Percentiles rank a stretch among this genome's conserved stretches.
These are phyloP conservation scores for Myriosclerotinia duriaeana DNA, from an alignment of 2,329 filamentous ascomycete species.

Conservation along the genomic window DNA sequence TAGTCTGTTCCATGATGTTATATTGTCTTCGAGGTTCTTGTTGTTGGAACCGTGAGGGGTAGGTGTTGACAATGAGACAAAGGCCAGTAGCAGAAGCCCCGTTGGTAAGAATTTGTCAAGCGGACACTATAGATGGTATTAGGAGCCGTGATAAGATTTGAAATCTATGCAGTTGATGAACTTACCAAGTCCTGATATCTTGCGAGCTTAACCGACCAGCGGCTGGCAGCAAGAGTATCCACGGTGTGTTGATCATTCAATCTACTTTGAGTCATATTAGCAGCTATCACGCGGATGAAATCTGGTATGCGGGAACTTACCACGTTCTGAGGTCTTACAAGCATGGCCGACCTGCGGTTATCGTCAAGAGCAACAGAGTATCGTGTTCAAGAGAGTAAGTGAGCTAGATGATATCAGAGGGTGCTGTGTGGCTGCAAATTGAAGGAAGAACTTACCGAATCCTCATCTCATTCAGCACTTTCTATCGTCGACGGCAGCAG, in stretches of 20 bases:
- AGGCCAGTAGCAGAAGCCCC: background rate
- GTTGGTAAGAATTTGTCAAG: background rate
- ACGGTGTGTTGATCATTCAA: rapidly evolving
- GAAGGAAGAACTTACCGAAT: background rate
- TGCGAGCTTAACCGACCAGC: background rate
- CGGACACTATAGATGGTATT: background rate
- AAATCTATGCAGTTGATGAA: background rate
- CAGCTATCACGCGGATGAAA: background rate
- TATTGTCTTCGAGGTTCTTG: background rate
- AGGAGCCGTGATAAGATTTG: background rate
- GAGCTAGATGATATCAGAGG: background rate
- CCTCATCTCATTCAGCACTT: background rate
- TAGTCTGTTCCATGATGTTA: background rate
- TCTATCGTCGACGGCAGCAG: background rate
- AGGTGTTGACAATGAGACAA: too few relatives aligned
- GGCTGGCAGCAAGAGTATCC: background rate
- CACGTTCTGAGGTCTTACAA: background rate
- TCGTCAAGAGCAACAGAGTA: background rate
- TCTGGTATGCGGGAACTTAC: background rate
- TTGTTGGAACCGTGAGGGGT: background rate
- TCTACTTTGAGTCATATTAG: background rate
- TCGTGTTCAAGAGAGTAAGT: background rate
- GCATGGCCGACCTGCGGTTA: background rate
- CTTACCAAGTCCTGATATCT: background rate
- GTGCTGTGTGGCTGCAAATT: background rate